phyloP scores from a whole-genome alignment of 352 stramenopile genomes.

The Phytophthora colocasiae region DNA sequence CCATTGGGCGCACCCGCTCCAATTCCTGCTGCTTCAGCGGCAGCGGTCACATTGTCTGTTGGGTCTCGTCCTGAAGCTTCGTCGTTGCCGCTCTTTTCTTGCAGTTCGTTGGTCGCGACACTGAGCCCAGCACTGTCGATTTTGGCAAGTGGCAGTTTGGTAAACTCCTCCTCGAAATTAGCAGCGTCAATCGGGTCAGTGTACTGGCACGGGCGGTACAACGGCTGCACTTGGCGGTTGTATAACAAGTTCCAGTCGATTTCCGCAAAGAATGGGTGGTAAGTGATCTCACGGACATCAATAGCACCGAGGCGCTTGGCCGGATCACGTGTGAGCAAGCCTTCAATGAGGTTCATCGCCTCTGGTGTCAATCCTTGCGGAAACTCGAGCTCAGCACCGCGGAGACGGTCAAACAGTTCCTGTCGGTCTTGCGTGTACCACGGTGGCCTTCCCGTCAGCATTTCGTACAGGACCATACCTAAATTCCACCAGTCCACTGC shows the following conservation, averaged over 20 bases:
- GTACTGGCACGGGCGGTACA: constrained; percentile 87
- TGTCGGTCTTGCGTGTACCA: constrained; percentile 87
- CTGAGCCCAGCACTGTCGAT: constrained; percentile 77
- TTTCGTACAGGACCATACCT: constrained; percentile 86
- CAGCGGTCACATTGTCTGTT: constrained; percentile 22
- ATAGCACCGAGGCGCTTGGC: constrained; percentile 91
- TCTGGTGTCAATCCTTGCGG: constrained; percentile 67
- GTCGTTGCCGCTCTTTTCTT: constrained; percentile 27
- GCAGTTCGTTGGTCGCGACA: constrained; percentile 54
- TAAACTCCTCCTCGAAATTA: constrained; percentile 90
- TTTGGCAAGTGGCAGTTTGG: constrained; percentile 72
- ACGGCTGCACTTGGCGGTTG: constrained; percentile 74
- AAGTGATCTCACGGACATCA: constrained; percentile 79
- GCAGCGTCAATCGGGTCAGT: constrained; percentile 84
- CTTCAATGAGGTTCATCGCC: constrained; percentile 83
- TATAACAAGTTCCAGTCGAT: constrained; percentile 87
- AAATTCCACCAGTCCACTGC: constrained; percentile 90
- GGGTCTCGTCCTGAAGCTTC: constrained; percentile 26
- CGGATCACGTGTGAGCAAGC: constrained; percentile 93
- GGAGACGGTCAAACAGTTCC: constrained; percentile 74
- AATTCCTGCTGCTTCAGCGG: constrained; percentile 23
- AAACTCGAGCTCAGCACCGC: constrained; percentile 76
- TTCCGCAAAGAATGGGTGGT: constrained; percentile 84
- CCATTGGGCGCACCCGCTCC: constrained; percentile 29
- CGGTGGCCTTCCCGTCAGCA: constrained; percentile 77